Evolutionary conservation across 768 basidiomycete species (phyloP).

Genomic region (Dioszegia hungarica): DNA sequence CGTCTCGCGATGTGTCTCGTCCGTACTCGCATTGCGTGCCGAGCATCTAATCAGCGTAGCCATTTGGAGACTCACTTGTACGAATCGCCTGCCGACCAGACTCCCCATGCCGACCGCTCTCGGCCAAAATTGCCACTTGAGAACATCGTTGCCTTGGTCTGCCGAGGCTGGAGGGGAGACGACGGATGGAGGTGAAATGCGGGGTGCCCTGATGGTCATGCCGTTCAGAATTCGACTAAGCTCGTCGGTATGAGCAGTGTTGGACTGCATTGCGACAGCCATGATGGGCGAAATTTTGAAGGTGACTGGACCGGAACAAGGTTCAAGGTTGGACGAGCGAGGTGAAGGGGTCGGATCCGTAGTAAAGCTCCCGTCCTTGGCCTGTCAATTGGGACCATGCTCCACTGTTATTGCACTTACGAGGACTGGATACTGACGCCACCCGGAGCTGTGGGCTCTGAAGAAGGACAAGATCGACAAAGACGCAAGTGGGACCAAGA

Average conservation of each 20-base stretch:
- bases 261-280: not conserved
- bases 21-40: slow-evolving; percentile 15
- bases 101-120: slow-evolving; percentile 35
- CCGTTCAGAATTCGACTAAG: not conserved
- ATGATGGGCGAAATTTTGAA: not conserved
- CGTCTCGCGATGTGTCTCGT: slow-evolving; percentile 3
- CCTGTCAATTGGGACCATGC: no score
- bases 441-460: no score
- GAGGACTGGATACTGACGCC: no score
- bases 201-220: not conserved
- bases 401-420: no score
- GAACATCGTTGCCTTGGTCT: slow-evolving; percentile 7
- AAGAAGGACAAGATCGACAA: no score
- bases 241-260: not conserved
- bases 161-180: not conserved
- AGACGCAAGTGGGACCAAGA: no score
- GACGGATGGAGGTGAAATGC: not conserved
- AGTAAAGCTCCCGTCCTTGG: no score
- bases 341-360: slow-evolving; percentile 6
- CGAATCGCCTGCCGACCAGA: slow-evolving; percentile 22
- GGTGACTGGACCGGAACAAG: no score
- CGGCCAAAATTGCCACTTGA: slow-evolving; percentile 30
- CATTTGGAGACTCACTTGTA: slow-evolving; percentile 18
- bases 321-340: not conserved
- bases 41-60: slow-evolving; percentile 16